Percentiles rank a stretch among this genome's conserved stretches.
phyloP scores from a whole-genome alignment of 2,329 filamentous ascomycete species.

The Penicillium polonicum region DNA sequence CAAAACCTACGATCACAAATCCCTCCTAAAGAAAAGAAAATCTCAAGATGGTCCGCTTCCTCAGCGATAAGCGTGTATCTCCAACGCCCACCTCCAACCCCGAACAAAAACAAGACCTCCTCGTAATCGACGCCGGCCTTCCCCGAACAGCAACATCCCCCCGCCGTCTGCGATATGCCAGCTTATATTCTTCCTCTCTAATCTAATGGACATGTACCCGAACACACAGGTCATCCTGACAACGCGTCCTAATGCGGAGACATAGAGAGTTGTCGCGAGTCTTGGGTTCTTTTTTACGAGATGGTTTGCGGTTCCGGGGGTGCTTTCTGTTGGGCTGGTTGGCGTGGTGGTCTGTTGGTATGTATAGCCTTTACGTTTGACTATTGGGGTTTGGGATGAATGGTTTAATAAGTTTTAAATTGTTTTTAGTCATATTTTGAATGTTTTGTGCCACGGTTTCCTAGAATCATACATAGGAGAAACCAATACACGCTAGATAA shows the following conservation, averaged over 20 bases:
- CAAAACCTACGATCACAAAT: not conserved
- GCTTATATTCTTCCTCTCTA: constrained; percentile 8
- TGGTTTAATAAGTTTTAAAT: not conserved
- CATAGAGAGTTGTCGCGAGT: constrained; percentile 2
- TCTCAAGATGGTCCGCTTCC: constrained; percentile 9
- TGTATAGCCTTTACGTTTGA: not conserved
- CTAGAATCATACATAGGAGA: not conserved
- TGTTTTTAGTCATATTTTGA: not conserved
- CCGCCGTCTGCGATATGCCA: constrained; percentile 6
- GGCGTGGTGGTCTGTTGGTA: not conserved
- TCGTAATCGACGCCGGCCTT: constrained; percentile 15
- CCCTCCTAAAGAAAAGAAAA: no score
- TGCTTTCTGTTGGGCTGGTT: constrained; percentile 1
- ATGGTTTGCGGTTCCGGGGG: not conserved
- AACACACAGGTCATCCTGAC: constrained; percentile 6
- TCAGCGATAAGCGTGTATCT: constrained; percentile 5
- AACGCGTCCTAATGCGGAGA: not conserved
- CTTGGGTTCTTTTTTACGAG: constrained; percentile 7
- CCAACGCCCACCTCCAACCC: not conserved
- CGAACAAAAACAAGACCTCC: not conserved
- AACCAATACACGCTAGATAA: not conserved
- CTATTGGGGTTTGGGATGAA: not conserved
- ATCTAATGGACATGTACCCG: constrained; percentile 14
- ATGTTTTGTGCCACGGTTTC: not conserved
- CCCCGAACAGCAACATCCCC: constrained; percentile 15